Base-by-base conservation (phyloP, 352 stramenopile genomes). In the Phytopythium vexans region DNA sequence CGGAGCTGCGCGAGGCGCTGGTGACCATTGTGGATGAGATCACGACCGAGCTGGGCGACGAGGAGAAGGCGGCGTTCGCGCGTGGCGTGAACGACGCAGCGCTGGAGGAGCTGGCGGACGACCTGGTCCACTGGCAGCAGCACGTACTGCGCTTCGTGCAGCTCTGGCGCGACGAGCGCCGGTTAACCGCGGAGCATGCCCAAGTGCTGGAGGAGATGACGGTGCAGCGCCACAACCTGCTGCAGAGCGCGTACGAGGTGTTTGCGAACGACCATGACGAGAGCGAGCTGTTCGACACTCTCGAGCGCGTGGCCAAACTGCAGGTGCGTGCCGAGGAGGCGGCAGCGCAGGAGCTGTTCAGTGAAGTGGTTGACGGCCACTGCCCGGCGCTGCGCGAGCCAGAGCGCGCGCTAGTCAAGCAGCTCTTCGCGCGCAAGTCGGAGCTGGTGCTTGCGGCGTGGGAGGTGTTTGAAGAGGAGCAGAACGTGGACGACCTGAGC, bases 231-330 rank as follows among this genome's bases (percentile, higher is more conserved):
- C 80, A 91, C 51, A 82, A 88, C 41, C 59, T 91, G 41, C 37
- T 91, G 41, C 72, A 91, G 50, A 91, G 80, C 42, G 75, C 80
- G 10, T 89, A 82, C 38, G 80, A 91, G 49, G 80, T 88, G 2
- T 91, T 74, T 47, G 62, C 60, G 33, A 72, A 57, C 2, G 80
- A 91, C 40, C 62, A 63, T 0, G 80, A 91, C 42, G 80, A 72
- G 7, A 77, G 51, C 10, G 80, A 91, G 52, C 66, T 91, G 7
- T 60, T 91, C 42, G 80, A 91, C 48, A 91, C 80, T 6, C 56
- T 91, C 2, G 74, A 88, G 42, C 75, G 80, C 8, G 81, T 91
- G 6, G 80, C 75, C 1, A 86, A 86, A 40, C 57, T 91, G 6
- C 80, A 91, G 58, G 66, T 68, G 9, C 71, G 86, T 48, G 74